Evolutionary conservation across 805 yeast genomes (phyloP), one percentile per base, ranked within the genome.

Genomic region (Ogataea pignaliae): DNA sequence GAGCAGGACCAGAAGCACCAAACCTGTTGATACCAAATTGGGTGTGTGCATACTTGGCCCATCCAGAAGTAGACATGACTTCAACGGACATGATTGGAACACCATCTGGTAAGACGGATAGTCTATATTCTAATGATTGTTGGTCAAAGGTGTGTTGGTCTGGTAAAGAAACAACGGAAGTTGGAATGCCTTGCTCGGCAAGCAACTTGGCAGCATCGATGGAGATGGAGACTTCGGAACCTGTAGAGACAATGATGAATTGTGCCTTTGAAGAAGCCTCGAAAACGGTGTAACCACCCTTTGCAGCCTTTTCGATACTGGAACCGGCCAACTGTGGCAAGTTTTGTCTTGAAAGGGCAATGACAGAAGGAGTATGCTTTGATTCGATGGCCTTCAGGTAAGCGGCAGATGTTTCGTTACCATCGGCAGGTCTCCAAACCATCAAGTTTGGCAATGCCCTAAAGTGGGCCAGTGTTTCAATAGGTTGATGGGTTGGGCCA

Each of bases 31-130:
- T 76, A 72, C 97, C 97, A 61, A 91, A 88, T 70, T 89, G 95
- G 76, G 86, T 95, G 74, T 93, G 99, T 47, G 97, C 80, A 76
- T 89, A 93, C 71, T 83, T 86, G 60, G 83, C 75, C 99, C 99
- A 93, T 46, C 97, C 97, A 59, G 78, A 73, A 43, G 96, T 81
- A 45, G 95, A 70, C 81, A 88, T 76, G 42, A 89, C 98, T 80
- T 93, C 99, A 54, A 91, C 87, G 45, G 97, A 88, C 70, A 93
- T 54, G 64, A 88, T 82, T 68, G 98, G 98, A 44, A 86, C 81
- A 61, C 93, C 95, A 66, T 90, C 95, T 65, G 99, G 99, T 70
- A 93, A 77, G 50, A 93, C 95, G 45, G 88, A 75, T 61, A 87
- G 76, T 72, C 73, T 76, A 78, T 93, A 93, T 61, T 83, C 91